A percentile compares a stretch with the other conserved stretches of the same genome.
These are phyloP conservation scores for Nemania abortiva DNA, from an alignment of 2,329 filamentous ascomycete species.

Conservation along the genomic window DNA sequence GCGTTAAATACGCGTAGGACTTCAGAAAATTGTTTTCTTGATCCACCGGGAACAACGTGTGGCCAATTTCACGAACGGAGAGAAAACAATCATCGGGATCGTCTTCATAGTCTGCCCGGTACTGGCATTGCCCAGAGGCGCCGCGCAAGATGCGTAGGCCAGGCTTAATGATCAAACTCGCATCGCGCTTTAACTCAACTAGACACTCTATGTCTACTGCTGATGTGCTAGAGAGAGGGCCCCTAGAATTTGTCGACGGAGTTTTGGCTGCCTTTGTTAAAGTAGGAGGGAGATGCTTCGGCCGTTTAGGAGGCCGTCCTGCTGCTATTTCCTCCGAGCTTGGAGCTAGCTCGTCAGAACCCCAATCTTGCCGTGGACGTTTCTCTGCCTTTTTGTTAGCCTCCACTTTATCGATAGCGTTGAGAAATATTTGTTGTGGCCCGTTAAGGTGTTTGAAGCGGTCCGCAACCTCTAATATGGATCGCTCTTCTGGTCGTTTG, in stretches of 20 bases:
- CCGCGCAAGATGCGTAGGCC: constrained; percentile 43
- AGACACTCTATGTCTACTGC: neutral
- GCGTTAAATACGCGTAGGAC: constrained; percentile 40
- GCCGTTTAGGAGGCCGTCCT: constrained; percentile 33
- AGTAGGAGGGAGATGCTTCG: constrained; percentile 37
- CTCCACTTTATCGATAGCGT: constrained; percentile 40
- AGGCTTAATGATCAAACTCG: constrained; percentile 32
- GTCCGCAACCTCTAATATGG: constrained; percentile 9
- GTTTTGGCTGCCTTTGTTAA: constrained; percentile 46
- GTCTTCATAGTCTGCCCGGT: constrained; percentile 34
- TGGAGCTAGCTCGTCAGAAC: constrained; percentile 45
- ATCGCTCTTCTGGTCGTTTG: neutral
- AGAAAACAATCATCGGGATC: constrained; percentile 40
- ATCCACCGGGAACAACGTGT: constrained; percentile 44
- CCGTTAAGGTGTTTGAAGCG: constrained; percentile 10
- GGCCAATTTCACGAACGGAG: constrained; percentile 40
- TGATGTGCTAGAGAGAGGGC: constrained; percentile 1
- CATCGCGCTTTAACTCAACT: constrained; percentile 10
- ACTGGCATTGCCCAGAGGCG: constrained; percentile 43
- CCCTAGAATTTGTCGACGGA: constrained; percentile 38
- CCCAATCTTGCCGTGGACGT: constrained; percentile 16
- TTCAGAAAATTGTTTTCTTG: constrained; percentile 33
- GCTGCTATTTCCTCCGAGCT: constrained; percentile 35
- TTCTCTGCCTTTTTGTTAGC: constrained; percentile 29
- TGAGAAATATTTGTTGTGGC: constrained; percentile 15